Evolutionary conservation across 768 basidiomycete genomes (phyloP), one percentile per base, ranked within the genome.

Genomic region (Lactifluus echinatus): DNA sequence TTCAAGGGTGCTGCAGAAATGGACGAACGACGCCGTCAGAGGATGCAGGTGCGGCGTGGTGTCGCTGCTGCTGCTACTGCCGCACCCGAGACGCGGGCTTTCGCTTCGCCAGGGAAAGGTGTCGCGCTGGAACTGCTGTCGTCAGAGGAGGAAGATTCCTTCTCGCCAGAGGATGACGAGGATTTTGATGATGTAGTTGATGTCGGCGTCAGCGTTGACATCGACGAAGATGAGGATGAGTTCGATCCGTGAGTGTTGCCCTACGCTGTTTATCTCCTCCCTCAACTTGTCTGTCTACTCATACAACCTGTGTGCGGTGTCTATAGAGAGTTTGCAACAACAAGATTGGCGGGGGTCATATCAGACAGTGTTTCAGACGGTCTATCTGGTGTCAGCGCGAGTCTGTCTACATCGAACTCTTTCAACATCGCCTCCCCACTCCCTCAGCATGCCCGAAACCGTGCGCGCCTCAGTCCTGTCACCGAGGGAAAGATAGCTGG

Each of bases 1-100:
- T 91, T 92, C 72, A 87, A 83, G 62, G 84, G 87, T 8, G 85
- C 86, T 0, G 89, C 81, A n/a, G 88, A 93, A 68, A 91, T 91
- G 89, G 90, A 90, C 61, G 81, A 78, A 4, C 75, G 89, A 15
- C 72, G 90, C 24, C 76, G 77, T 54, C 69, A 77, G 39, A 77
- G 89, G 12, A 80, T 92, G 74, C 80, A 79, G 39, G 84, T 84
- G 4, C 79, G 86, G 12, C 71, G 77, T 15, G 67, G 70, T 36
- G 57, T 44, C 1, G 52, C 31, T 2, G 28, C 37, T 3, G 50
- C 73, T 3, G 64, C 69, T 5, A 28, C 26, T 2, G 57, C 66
- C 1, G 63, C 67, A 33, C 71, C 69, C n/a, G 62, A 69, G n/a
- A 66, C 70, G 23, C 72, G 74, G 5, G 67, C 66, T 45, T 59